A percentile compares a stretch with the other conserved stretches of the same genome.
phyloP scores from a whole-genome alignment of 2,329 filamentous ascomycete genomes.

The Arthrobotrys megalospora region DNA sequence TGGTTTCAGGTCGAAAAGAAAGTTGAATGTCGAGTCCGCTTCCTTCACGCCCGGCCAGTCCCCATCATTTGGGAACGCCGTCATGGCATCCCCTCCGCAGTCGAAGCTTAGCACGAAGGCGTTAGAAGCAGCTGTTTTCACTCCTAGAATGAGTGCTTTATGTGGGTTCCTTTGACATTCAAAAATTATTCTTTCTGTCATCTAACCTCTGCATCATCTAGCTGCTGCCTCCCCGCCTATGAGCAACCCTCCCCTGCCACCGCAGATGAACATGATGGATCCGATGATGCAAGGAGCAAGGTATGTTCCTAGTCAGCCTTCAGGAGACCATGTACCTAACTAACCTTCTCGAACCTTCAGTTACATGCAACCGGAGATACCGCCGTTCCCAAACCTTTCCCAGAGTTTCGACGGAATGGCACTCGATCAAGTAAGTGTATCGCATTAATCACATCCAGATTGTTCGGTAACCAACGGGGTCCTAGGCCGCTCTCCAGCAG shows the following conservation, averaged over 20 bases:
- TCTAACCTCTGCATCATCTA: slow-evolving; percentile 9
- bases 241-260: slow-evolving; percentile 66
- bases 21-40: slow-evolving; percentile 94
- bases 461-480: slow-evolving; percentile 3
- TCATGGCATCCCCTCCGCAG: slow-evolving; percentile 71
- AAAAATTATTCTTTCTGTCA: slow-evolving; percentile 21
- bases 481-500: slow-evolving; percentile 65
- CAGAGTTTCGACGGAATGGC: slow-evolving; percentile 50
- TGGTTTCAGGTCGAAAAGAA: slow-evolving; percentile 73
- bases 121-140: slow-evolving; percentile 89
- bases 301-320: slow-evolving; percentile 1
- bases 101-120: slow-evolving; percentile 88
- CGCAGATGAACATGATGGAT: slow-evolving; percentile 63
- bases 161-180: slow-evolving; percentile 63
- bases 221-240: slow-evolving; percentile 64
- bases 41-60: slow-evolving; percentile 82
- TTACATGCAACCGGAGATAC: slow-evolving; percentile 52
- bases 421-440: slow-evolving; percentile 40
- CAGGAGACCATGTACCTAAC: background rate
- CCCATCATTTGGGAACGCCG: slow-evolving; percentile 56
- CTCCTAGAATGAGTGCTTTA: slow-evolving; percentile 74
- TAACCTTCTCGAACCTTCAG: slow-evolving; percentile 25
- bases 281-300: slow-evolving; percentile 53
- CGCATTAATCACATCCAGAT: background rate
- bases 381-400: slow-evolving; percentile 52